Percentiles rank a stretch among this genome's conserved stretches.
Conservation (phyloP, 2,329 filamentous ascomycete genomes). For the Stagonosporopsis chrysanthemi region DNA sequence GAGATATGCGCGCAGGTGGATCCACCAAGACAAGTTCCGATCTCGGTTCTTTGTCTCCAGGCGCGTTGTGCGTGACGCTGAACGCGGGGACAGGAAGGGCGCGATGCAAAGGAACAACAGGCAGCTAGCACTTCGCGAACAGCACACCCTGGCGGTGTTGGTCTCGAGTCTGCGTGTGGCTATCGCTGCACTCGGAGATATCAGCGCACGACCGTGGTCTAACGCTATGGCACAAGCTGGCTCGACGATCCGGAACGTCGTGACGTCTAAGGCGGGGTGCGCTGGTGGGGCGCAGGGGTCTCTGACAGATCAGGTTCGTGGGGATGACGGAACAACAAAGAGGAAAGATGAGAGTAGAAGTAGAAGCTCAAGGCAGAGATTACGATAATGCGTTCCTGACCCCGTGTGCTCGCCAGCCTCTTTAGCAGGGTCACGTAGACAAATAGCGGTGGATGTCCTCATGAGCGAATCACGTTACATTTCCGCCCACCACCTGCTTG, state of each 20-base stretch:
- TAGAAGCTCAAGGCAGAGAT: conserved; percentile 22
- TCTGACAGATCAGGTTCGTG: conserved; percentile 13
- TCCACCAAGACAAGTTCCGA: conserved; percentile 34
- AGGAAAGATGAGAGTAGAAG: conserved; percentile 7
- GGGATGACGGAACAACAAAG: conserved; percentile 15
- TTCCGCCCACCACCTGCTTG: conserved; percentile 28
- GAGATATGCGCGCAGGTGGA: conserved; percentile 42
- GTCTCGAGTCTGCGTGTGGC: conserved; percentile 15
- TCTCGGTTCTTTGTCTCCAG: conserved; percentile 25
- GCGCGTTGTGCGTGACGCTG: conserved; percentile 11
- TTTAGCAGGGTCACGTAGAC: conserved; percentile 37
- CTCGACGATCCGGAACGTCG: conserved; percentile 27
- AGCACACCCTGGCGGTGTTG: conserved; percentile 4
- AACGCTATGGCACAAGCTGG: conserved; percentile 29
- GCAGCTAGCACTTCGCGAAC: conserved; percentile 2
- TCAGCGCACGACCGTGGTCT: conserved; percentile 21
- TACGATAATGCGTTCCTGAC: conserved; percentile 29
- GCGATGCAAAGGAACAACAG: conserved; percentile 6
- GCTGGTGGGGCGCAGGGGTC: conserved; percentile 14
- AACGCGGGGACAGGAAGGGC: neutral
- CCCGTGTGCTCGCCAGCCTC: conserved; percentile 35
- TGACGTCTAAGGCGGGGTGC: conserved; percentile 32
- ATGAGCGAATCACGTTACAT: conserved; percentile 38
- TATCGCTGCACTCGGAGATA: conserved; percentile 28
- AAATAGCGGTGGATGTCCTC: conserved; percentile 33